phyloP scores from a whole-genome alignment of 108 stramenopile genomes.

The Nitzschia inconspicua region DNA sequence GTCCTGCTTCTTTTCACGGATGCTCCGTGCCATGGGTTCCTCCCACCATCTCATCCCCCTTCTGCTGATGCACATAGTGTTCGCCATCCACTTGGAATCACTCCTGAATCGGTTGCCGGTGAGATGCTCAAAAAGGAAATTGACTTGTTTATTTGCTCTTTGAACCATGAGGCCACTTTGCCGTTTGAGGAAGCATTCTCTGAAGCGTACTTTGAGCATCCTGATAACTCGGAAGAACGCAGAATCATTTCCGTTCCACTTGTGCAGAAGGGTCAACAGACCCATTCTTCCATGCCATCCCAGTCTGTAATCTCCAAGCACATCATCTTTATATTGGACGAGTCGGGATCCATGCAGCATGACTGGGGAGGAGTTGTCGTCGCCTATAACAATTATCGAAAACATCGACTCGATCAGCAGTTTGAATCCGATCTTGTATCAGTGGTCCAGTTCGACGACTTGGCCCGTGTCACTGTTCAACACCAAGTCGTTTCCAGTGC shows the following conservation, averaged over 20 bases:
- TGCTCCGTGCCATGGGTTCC: slow-evolving; percentile 52
- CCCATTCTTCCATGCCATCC: neutral
- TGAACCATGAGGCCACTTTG: slow-evolving; percentile 46
- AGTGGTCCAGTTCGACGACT: slow-evolving; percentile 41
- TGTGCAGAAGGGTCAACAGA: slow-evolving; percentile 21
- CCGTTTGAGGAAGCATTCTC: slow-evolving; percentile 40
- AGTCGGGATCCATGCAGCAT: slow-evolving; percentile 44
- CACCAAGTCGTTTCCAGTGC: slow-evolving; percentile 13
- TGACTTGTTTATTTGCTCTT: slow-evolving; percentile 59
- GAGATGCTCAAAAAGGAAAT: slow-evolving; percentile 37
- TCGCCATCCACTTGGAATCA: slow-evolving; percentile 47
- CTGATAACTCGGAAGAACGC: slow-evolving; percentile 29
- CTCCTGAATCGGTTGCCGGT: slow-evolving; percentile 24
- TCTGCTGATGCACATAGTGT: slow-evolving; percentile 29
- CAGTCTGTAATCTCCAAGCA: slow-evolving; percentile 28
- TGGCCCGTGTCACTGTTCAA: slow-evolving; percentile 32
- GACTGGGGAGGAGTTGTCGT: slow-evolving; percentile 51
- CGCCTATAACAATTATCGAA: slow-evolving; percentile 42
- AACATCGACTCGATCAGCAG: slow-evolving; percentile 39
- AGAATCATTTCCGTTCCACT: slow-evolving; percentile 36
- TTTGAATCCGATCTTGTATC: slow-evolving; percentile 48
- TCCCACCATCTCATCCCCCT: slow-evolving; percentile 20
- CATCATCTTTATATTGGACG: slow-evolving; percentile 58
- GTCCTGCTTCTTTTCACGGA: slow-evolving; percentile 50
- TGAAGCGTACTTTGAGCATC: slow-evolving; percentile 25